phyloP scores from a whole-genome alignment of 1,284 basidiomycete species.

The Ustilago esculenta region DNA sequence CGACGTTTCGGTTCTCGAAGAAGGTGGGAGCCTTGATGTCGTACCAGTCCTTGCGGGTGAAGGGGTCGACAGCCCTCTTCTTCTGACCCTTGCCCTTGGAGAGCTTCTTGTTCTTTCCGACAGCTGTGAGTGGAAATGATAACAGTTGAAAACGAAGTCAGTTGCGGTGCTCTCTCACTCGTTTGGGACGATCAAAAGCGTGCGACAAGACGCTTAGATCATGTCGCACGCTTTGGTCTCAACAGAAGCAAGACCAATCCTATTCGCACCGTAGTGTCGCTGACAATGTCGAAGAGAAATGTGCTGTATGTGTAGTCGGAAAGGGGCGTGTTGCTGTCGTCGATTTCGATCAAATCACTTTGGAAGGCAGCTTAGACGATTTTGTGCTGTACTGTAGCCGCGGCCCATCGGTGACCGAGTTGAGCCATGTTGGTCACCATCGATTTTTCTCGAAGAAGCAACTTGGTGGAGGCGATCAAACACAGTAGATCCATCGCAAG shows the following conservation, averaged over 20 bases:
- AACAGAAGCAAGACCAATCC: slow-evolving; percentile 10
- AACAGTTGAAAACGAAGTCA: slow-evolving; percentile 1
- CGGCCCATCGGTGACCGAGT: too few relatives aligned
- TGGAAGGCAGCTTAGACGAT: too few relatives aligned
- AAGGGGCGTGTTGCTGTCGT: too few relatives aligned
- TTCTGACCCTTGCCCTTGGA: slow-evolving; percentile 99
- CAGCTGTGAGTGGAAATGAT: slow-evolving; percentile 51
- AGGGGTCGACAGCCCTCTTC: slow-evolving; percentile 99
- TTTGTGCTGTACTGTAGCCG: too few relatives aligned
- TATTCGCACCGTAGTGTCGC: slow-evolving; percentile 5
- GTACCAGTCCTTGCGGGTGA: slow-evolving; percentile 99
- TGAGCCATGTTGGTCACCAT: too few relatives aligned
- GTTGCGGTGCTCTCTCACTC: not conserved
- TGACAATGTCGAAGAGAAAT: not conserved
- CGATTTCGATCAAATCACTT: too few relatives aligned
- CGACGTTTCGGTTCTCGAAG: slow-evolving; percentile 95
- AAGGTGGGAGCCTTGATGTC: slow-evolving; percentile 98
- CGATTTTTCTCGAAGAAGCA: too few relatives aligned
- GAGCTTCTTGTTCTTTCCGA: slow-evolving; percentile 91
- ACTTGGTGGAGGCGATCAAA: too few relatives aligned
- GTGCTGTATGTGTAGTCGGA: not conserved
- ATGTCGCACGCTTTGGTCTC: not conserved
- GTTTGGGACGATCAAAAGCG: not conserved
- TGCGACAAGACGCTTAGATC: not conserved
- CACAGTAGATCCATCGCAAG: too few relatives aligned